These are phyloP conservation scores for Bocquillonia castaneifolia DNA, from an alignment of 441 rosid genomes.

Conservation along the genomic window DNA sequence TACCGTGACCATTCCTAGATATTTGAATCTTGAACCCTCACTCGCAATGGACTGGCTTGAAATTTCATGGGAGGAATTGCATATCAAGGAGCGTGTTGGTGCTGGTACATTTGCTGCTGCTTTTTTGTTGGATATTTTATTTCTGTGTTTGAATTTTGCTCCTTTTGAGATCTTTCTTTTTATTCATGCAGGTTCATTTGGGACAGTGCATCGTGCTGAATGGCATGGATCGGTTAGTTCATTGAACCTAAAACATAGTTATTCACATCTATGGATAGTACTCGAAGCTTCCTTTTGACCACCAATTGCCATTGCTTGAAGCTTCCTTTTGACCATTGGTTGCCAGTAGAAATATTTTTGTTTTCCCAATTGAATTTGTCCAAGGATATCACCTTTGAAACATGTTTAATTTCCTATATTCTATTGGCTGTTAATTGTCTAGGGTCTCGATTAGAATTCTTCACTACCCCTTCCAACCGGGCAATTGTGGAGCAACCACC, in stretches of 20 bases:
- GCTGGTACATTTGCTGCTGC: slow-evolving; percentile 56
- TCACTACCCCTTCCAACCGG: no score
- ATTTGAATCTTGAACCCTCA: slow-evolving; percentile 77
- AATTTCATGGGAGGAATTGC: slow-evolving; percentile 86
- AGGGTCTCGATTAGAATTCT: no score
- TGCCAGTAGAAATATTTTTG: no score
- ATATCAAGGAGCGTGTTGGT: slow-evolving; percentile 87
- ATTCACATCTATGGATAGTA: not conserved
- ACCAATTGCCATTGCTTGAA: not conserved
- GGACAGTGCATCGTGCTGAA: slow-evolving; percentile 97
- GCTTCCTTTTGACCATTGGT: not conserved
- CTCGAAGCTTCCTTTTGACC: not conserved
- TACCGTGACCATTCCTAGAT: slow-evolving; percentile 46
- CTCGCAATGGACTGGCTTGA: slow-evolving; percentile 99
- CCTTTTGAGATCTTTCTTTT: not conserved
- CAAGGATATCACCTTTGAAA: not conserved
- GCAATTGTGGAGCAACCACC: not conserved
- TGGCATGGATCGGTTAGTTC: slow-evolving; percentile 96
- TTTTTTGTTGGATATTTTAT: not conserved
- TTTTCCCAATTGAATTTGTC: not conserved
- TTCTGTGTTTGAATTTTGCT: not conserved
- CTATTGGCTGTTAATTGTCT: not conserved
- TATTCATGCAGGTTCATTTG: slow-evolving; percentile 71
- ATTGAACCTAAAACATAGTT: not conserved
- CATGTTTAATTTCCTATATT: not conserved